Conservation (phyloP, 1,284 basidiomycete genomes). For the Coriolopsis trogii region DNA sequence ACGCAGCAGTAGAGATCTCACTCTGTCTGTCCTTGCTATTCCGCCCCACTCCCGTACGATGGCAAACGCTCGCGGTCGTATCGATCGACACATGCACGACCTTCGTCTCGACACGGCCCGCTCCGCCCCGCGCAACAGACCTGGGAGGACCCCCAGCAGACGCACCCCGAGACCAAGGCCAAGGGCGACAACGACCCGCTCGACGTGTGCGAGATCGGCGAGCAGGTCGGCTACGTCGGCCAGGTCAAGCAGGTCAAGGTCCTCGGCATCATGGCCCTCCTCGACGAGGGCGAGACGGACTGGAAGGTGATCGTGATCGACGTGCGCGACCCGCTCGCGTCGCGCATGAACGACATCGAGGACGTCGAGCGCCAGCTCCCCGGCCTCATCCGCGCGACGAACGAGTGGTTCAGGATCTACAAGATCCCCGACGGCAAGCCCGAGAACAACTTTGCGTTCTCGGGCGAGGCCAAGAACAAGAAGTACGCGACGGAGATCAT, state of each 20-base stretch:
- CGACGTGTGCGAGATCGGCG: constrained; percentile 99
- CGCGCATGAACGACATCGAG: constrained; percentile 98
- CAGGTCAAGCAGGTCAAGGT: constrained; percentile 99
- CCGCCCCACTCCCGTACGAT: no score
- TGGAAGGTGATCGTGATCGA: constrained; percentile 99
- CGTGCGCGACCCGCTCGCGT: constrained; percentile 93
- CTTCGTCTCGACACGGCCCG: no score
- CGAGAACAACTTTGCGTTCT: constrained; percentile 99
- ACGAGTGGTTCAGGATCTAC: constrained; percentile 99
- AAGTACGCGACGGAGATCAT: constrained; percentile 99
- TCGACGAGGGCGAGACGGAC: constrained; percentile 98
- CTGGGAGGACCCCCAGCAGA: constrained; percentile 93
- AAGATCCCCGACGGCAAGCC: constrained; percentile 99
- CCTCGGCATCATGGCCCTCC: constrained; percentile 99
- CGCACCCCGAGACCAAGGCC: constrained; percentile 97
- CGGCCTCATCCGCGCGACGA: constrained; percentile 94
- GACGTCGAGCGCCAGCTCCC: constrained; percentile 99
- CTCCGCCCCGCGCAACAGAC: no score
- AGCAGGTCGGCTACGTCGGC: constrained; percentile 96
- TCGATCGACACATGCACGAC: no score
- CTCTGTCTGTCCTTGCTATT: background rate
- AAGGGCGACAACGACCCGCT: constrained; percentile 99
- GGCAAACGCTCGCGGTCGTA: no score
- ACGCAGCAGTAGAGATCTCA: background rate
- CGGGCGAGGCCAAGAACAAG: constrained; percentile 99